These are phyloP conservation scores for Paxillus rubicundulus DNA, from an alignment of 768 basidiomycete genomes.

Conservation along the genomic window DNA sequence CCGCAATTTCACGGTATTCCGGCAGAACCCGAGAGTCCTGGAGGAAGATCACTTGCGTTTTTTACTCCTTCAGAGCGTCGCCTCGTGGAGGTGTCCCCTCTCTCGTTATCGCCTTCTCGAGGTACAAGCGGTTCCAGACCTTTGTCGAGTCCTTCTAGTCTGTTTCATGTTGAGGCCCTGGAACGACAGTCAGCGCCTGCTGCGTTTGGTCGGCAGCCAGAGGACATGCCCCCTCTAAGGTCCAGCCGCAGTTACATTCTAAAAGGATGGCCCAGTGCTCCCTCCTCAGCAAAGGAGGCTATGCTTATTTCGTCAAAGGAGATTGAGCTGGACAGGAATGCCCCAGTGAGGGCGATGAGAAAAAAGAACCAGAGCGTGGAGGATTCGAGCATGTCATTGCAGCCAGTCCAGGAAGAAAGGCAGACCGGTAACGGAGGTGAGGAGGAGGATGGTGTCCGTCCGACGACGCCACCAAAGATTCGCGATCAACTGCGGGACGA, in stretches of 20 bases:
- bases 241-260: conserved; percentile 32
- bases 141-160: background rate
- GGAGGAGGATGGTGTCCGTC: conserved; percentile 12
- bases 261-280: conserved; percentile 1
- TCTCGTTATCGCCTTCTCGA: conserved; percentile 20
- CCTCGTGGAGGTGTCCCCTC: conserved; percentile 46
- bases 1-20: conserved; percentile 2
- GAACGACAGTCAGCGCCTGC: conserved; percentile 50
- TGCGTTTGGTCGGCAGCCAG: conserved; percentile 38
- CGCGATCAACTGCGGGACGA: background rate
- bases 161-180: background rate
- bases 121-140: background rate
- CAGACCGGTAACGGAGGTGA: conserved; percentile 2
- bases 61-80: conserved; percentile 39
- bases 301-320: conserved; percentile 6
- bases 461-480: background rate
- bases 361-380: conserved; percentile 16
- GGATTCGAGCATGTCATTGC: conserved; percentile 10
- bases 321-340: conserved; percentile 41
- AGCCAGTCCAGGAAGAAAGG: conserved; percentile 25
- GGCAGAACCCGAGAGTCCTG: conserved; percentile 9
- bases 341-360: conserved; percentile 37
- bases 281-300: background rate
- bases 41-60: conserved; percentile 14
- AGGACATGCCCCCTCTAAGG: conserved; percentile 25